Conservation (phyloP, 192 early-diverging fungal species). For the Spizellomyces sp. region DNA sequence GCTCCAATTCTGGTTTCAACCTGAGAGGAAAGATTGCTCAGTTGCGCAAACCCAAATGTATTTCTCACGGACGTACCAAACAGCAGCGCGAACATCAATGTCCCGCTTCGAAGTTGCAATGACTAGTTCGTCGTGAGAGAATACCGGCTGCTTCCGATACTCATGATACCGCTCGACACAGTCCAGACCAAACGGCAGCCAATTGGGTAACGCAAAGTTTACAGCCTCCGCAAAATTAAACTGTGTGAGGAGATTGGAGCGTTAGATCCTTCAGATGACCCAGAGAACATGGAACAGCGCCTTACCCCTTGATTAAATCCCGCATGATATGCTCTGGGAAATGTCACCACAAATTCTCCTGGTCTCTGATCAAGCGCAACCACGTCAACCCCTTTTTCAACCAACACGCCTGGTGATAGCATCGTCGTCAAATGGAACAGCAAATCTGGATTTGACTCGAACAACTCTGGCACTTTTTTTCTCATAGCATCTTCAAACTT, state of each 20-base stretch:
- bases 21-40: constrained; percentile 5
- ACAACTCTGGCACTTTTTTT: constrained; percentile 80
- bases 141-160: constrained; percentile 81
- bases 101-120: constrained; percentile 39
- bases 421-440: constrained; percentile 94
- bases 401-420: constrained; percentile 75
- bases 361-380: constrained; percentile 83
- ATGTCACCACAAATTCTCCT: constrained; percentile 93
- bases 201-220: constrained; percentile 93
- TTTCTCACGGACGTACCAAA: constrained; percentile 27
- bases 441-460: constrained; percentile 88
- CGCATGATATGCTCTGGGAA: constrained; percentile 91
- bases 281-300: constrained; percentile 41
- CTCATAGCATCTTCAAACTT: constrained; percentile 86
- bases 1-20: constrained; percentile 37
- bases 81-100: constrained; percentile 29
- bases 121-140: constrained; percentile 91
- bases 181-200: constrained; percentile 80
- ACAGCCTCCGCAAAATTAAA: constrained; percentile 97
- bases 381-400: constrained; percentile 75
- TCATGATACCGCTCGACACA: constrained; percentile 82
- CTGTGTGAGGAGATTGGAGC: constrained; percentile 9
- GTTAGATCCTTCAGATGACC: not conserved
- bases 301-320: constrained; percentile 90
- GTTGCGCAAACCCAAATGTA: not conserved